Evolutionary conservation across 306 rosid genomes (phyloP).

Genomic region (Delonix regia): DNA sequence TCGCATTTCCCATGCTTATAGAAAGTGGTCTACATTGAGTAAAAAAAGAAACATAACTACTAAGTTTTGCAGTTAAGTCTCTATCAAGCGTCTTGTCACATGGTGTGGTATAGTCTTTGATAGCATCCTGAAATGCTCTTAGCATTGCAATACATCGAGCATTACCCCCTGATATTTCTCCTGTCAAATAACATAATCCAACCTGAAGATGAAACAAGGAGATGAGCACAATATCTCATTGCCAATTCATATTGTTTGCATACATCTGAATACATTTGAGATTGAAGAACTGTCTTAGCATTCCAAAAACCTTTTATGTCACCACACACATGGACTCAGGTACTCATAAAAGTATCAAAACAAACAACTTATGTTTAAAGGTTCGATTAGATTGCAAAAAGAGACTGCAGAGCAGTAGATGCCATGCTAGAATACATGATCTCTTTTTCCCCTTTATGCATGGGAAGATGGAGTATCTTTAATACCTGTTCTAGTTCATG

Average conservation of each 20-base stretch:
- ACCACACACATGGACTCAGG: constrained; percentile 9
- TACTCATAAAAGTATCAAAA: background rate
- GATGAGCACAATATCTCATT: constrained; percentile 25
- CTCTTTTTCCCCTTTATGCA: background rate
- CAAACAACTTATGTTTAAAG: background rate
- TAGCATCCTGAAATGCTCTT: constrained; percentile 76
- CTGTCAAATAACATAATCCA: constrained; percentile 73
- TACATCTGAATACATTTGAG: background rate
- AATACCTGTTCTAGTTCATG: background rate
- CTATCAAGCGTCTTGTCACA: constrained; percentile 63
- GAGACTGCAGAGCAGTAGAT: background rate
- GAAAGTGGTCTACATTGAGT: constrained; percentile 88
- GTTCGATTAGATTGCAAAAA: constrained; percentile 20
- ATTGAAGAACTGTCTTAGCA: background rate
- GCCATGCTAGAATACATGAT: background rate
- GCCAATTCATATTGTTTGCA: constrained; percentile 2
- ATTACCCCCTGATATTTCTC: constrained; percentile 76
- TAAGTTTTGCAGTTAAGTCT: constrained; percentile 80
- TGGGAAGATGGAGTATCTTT: background rate
- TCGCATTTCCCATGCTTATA: constrained; percentile 88
- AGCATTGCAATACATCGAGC: constrained; percentile 92
- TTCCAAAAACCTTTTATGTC: background rate
- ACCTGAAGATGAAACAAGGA: constrained; percentile 56
- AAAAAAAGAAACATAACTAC: constrained; percentile 75
- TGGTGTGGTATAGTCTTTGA: constrained; percentile 79